These are phyloP conservation scores for Ceriops decandra DNA, from an alignment of 345 rosid genomes.

Conservation along the genomic window DNA sequence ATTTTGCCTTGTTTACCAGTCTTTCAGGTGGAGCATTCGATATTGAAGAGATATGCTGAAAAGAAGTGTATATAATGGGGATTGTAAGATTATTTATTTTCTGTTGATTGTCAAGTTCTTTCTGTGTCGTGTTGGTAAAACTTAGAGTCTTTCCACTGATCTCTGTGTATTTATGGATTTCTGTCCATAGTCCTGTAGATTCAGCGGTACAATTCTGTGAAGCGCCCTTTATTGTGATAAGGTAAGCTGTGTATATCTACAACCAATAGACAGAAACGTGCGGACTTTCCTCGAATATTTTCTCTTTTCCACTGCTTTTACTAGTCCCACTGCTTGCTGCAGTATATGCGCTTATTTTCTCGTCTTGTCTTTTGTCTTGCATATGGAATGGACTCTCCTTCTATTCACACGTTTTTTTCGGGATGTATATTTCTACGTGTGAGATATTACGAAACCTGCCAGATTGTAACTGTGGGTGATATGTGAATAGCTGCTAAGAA, in stretches of 20 bases:
- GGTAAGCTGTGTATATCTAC: neutral
- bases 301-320: neutral
- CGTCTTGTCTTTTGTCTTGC: neutral
- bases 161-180: conserved; percentile 16
- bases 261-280: neutral
- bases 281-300: neutral
- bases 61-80: neutral
- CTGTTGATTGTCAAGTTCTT: neutral
- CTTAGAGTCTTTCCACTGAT: conserved; percentile 9
- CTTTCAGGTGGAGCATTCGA: neutral
- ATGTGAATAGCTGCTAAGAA: too few species aligned
- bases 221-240: conserved; percentile 5
- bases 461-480: neutral
- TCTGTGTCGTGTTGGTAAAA: conserved; percentile 16
- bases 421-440: neutral
- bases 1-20: neutral
- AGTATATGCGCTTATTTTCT: neutral
- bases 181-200: conserved; percentile 6
- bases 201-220: conserved; percentile 7
- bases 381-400: neutral
- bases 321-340: neutral
- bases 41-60: neutral
- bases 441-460: neutral
- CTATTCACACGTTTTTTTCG: neutral
- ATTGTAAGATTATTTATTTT: neutral